phyloP scores from a whole-genome alignment of 495 filamentous ascomycete species.

The Halenospora varia region DNA sequence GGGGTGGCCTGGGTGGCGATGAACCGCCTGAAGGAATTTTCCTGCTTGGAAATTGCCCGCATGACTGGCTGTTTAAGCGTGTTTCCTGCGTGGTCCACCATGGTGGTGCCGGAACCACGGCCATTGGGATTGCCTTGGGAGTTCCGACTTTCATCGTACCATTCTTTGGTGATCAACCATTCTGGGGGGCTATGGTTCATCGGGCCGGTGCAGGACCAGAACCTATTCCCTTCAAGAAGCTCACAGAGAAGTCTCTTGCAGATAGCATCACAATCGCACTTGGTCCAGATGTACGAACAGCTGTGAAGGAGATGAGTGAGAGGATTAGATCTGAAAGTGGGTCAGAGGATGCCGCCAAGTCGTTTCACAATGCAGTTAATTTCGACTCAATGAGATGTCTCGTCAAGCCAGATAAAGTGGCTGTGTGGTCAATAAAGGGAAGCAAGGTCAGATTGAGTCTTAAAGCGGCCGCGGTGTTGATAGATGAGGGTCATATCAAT shows the following conservation, averaged over 20 bases:
- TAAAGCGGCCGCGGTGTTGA: slow-evolving; percentile 61
- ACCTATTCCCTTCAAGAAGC: slow-evolving; percentile 68
- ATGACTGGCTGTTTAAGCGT: slow-evolving; percentile 76
- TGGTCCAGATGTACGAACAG: slow-evolving; percentile 47
- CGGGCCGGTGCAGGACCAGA: slow-evolving; percentile 66
- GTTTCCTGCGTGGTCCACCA: slow-evolving; percentile 79
- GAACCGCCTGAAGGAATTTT: slow-evolving; percentile 57
- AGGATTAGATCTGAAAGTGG: slow-evolving; percentile 18
- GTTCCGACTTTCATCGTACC: slow-evolving; percentile 73
- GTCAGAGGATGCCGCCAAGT: slow-evolving; percentile 9
- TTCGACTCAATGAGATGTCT: slow-evolving; percentile 23
- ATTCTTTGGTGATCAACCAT: slow-evolving; percentile 84
- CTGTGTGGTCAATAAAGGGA: slow-evolving; percentile 33
- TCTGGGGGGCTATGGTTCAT: slow-evolving; percentile 76
- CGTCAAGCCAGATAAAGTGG: slow-evolving; percentile 22
- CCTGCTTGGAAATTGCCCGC: slow-evolving; percentile 63
- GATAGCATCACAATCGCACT: slow-evolving; percentile 68
- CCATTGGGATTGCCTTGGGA: slow-evolving; percentile 63
- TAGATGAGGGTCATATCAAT: slow-evolving; percentile 41
- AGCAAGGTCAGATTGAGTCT: slow-evolving; percentile 61
- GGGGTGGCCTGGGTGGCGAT: slow-evolving; percentile 68
- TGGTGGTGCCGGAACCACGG: slow-evolving; percentile 79
- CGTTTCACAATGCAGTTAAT: slow-evolving; percentile 17
- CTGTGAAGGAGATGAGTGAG: slow-evolving; percentile 38
- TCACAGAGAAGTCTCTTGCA: slow-evolving; percentile 61